Evolutionary conservation across 2,329 filamentous ascomycete genomes (phyloP).

Genomic region (Aspergillus sp.): DNA sequence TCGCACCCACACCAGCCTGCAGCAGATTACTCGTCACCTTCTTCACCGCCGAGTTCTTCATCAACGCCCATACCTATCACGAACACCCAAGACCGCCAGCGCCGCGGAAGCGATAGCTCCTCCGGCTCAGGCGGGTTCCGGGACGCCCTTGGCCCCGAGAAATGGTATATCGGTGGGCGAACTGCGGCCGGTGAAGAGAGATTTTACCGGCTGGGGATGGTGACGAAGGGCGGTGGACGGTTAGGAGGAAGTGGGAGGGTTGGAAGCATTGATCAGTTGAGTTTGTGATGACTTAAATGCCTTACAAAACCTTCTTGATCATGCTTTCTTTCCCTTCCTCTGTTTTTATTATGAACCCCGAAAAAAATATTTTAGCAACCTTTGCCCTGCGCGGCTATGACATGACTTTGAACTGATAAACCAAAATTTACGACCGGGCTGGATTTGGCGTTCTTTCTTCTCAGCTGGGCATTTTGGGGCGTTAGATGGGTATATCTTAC

Average conservation of each 20-base stretch:
- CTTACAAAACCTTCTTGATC: not conserved
- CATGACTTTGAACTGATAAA: not conserved
- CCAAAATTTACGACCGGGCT: not conserved
- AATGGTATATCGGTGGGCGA: constrained; percentile 53
- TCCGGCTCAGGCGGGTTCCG: constrained; percentile 49
- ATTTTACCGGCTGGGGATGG: constrained; percentile 50
- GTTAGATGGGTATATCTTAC: not conserved
- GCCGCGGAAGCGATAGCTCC: constrained; percentile 49
- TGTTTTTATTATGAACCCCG: not conserved
- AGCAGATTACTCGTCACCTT: constrained; percentile 40
- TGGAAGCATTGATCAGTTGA: constrained; percentile 51
- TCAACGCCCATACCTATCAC: constrained; percentile 41
- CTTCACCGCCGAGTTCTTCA: constrained; percentile 26
- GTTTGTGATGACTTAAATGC: constrained; percentile 36
- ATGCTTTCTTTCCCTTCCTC: not conserved
- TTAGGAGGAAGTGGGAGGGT: constrained; percentile 43
- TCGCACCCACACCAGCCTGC: constrained; percentile 34
- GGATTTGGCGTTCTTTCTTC: not conserved
- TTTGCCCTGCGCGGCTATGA: not conserved
- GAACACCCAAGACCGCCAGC: constrained; percentile 35
- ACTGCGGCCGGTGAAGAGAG: constrained; percentile 49
- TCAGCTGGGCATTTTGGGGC: not conserved
- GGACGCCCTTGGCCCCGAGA: constrained; percentile 48
- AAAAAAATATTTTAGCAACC: too few species aligned
- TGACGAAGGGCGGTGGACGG: constrained; percentile 45